Conservation (phyloP, 2,329 filamentous ascomycete genomes). For the Alternaria ethzedia region DNA sequence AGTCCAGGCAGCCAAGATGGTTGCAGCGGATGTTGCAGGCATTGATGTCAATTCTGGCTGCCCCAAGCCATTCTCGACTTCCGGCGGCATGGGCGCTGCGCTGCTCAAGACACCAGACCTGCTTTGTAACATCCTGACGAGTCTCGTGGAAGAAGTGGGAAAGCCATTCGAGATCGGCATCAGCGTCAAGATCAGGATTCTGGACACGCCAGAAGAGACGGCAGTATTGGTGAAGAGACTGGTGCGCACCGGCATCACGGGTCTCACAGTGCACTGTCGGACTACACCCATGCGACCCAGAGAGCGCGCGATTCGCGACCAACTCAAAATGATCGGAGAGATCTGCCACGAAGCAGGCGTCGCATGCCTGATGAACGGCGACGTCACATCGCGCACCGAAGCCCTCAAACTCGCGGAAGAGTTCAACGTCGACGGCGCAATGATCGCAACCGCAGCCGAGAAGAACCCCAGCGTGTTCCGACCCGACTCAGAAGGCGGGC, state of each 20-base stretch:
- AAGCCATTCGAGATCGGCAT: slow-evolving; percentile 86
- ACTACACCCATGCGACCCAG: slow-evolving; percentile 94
- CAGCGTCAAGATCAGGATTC: slow-evolving; percentile 92
- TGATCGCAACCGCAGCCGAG: slow-evolving; percentile 96
- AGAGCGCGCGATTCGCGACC: slow-evolving; percentile 83
- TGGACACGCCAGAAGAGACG: slow-evolving; percentile 78
- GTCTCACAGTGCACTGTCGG: slow-evolving; percentile 91
- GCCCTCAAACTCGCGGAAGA: slow-evolving; percentile 74
- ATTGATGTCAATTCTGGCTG: slow-evolving; percentile 99
- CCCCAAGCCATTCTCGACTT: slow-evolving; percentile 94
- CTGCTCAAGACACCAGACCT: slow-evolving; percentile 84
- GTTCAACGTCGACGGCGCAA: slow-evolving; percentile 89
- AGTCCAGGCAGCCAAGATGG: slow-evolving; percentile 80
- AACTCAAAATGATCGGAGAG: slow-evolving; percentile 81
- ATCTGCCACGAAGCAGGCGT: slow-evolving; percentile 86
- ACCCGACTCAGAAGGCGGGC: slow-evolving; percentile 69
- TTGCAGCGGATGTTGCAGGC: slow-evolving; percentile 86
- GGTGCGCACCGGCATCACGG: slow-evolving; percentile 87
- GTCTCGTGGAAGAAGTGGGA: slow-evolving; percentile 79
- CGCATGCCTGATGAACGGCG: slow-evolving; percentile 94
- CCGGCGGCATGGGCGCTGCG: slow-evolving; percentile 93
- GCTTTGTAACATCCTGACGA: slow-evolving; percentile 80
- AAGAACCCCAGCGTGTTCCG: slow-evolving; percentile 90
- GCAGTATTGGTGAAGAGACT: slow-evolving; percentile 78
- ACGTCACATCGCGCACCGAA: slow-evolving; percentile 78